A percentile compares a stretch with the other conserved stretches of the same genome.
Conservation (phyloP, 2,329 filamentous ascomycete species). For the Blastomyces silverae region DNA sequence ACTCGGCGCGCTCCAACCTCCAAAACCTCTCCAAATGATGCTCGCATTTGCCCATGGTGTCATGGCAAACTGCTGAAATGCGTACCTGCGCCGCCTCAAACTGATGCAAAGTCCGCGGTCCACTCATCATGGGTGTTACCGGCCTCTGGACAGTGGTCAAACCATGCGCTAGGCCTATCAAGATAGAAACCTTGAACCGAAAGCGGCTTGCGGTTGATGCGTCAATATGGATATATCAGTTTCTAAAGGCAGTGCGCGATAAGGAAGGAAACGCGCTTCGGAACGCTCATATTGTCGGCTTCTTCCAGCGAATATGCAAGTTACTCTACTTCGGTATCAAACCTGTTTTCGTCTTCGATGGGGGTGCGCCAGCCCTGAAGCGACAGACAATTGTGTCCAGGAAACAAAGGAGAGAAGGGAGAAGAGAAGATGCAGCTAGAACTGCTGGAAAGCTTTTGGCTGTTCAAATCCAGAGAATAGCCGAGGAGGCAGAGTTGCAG, state of each 20-base stretch:
- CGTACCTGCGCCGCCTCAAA: too few species aligned
- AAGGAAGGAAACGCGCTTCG: slow-evolving; percentile 95
- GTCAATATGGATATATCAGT: slow-evolving; percentile 99
- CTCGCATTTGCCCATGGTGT: too few species aligned
- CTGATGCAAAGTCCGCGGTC: neutral
- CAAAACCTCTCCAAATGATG: neutral
- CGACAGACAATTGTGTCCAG: slow-evolving; percentile 77
- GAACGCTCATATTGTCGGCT: slow-evolving; percentile 93
- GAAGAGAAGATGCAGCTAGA: slow-evolving; percentile 82
- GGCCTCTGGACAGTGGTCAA: slow-evolving; percentile 95
- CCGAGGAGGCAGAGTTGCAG: slow-evolving; percentile 68
- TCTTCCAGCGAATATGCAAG: slow-evolving; percentile 98
- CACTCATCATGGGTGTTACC: slow-evolving; percentile 76
- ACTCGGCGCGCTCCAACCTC: neutral
- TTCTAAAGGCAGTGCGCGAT: slow-evolving; percentile 95
- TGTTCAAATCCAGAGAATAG: slow-evolving; percentile 85
- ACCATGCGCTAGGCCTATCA: slow-evolving; percentile 90
- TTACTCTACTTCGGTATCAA: slow-evolving; percentile 93
- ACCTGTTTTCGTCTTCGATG: slow-evolving; percentile 97
- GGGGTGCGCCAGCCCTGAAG: slow-evolving; percentile 84
- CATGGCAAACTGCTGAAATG: neutral
- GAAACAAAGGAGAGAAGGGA: slow-evolving; percentile 73
- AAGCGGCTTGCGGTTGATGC: slow-evolving; percentile 96
- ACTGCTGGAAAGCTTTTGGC: slow-evolving; percentile 89
- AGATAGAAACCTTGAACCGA: slow-evolving; percentile 90